phyloP scores from a whole-genome alignment of 108 stramenopile species.

The Fragilariopsis cylindrus region DNA sequence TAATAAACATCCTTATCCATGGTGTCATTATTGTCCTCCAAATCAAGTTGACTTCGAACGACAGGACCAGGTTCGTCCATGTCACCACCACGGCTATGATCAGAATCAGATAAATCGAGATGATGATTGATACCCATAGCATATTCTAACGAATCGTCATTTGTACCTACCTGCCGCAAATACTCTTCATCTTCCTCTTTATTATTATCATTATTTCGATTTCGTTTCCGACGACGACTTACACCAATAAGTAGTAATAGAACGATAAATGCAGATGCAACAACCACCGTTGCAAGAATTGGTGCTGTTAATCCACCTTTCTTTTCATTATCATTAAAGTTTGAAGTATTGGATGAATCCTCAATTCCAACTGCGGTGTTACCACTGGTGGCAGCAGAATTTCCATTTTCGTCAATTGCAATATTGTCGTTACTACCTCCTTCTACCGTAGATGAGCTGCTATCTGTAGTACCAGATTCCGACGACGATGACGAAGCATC shows the following conservation, averaged over 20 bases:
- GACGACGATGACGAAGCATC: too few relatives aligned
- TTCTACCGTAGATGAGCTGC: too few relatives aligned
- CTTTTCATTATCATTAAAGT: not conserved
- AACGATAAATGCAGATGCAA: not conserved
- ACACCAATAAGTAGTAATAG: not conserved
- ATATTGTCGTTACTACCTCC: too few relatives aligned
- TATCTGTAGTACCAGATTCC: too few relatives aligned
- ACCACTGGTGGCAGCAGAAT: not conserved
- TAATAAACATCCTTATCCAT: not conserved
- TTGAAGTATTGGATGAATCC: not conserved
- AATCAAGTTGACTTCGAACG: not conserved
- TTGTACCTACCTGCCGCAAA: not conserved
- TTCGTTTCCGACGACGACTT: not conserved
- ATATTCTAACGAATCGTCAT: not conserved
- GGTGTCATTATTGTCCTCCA: not conserved
- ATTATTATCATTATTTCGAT: not conserved
- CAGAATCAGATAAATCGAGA: conserved; percentile 12
- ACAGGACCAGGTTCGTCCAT: not conserved
- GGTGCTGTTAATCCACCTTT: conserved; percentile 5
- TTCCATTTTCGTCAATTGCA: conserved; percentile 3
- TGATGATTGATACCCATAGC: conserved; percentile 1
- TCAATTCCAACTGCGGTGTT: not conserved
- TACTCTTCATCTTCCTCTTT: conserved; percentile 17
- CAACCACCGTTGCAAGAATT: conserved; percentile 15
- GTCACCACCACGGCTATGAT: not conserved